Base-by-base conservation (phyloP, 805 yeast genomes). In the Starmerella scarabaei region DNA sequence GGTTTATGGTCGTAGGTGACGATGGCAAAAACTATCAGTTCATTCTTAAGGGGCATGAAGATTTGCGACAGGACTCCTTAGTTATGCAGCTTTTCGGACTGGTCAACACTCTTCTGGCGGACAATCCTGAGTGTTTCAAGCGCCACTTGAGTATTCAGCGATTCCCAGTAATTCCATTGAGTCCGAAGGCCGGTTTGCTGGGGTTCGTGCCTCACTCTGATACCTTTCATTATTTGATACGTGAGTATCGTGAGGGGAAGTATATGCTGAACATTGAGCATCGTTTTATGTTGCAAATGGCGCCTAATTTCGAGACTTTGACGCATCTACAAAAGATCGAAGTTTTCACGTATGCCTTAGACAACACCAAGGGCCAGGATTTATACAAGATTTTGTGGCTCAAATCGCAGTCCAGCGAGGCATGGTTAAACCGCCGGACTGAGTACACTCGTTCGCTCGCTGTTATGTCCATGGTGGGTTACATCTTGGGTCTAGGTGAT, bases 121-220 rank as follows among this genome's bases (percentile, higher is more conserved):
- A 82, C 52, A 96, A 91, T 58, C 77, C 96, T 0, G 98, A 91
- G 57, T 85, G 96, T 57, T 91, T 86, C 70, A 86, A 84, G 64
- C 72, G 99, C 48, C 97, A 91, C 58, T 68, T 91, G 62, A 93
- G 82, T 56, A 85, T 91, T 45, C 95, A 85, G 54, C 78, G 77
- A 48, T 91, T 75, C 62, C 79, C 95, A 0, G 96, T 95, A 0
- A 88, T 83, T 53, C 98, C 99, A 7, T 63, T 91, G 34, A 85
- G 97, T 2, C 99, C 98, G 19, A 85, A 83, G 53, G 83, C 94
- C n/a, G 99, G 99, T 46, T 60, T 91, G 37, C 62, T 91, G 33
- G 94, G 96, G 1, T 91, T 97, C 96, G 98, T 91, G 35, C 91
- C 94, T 5, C 88, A 91, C 58, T 80, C 94, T 53, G 98, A 93